Percentiles rank a stretch among this genome's conserved stretches.
These are phyloP conservation scores for Cyberlindnera americana DNA, from an alignment of 805 yeast genomes.

Conservation along the genomic window DNA sequence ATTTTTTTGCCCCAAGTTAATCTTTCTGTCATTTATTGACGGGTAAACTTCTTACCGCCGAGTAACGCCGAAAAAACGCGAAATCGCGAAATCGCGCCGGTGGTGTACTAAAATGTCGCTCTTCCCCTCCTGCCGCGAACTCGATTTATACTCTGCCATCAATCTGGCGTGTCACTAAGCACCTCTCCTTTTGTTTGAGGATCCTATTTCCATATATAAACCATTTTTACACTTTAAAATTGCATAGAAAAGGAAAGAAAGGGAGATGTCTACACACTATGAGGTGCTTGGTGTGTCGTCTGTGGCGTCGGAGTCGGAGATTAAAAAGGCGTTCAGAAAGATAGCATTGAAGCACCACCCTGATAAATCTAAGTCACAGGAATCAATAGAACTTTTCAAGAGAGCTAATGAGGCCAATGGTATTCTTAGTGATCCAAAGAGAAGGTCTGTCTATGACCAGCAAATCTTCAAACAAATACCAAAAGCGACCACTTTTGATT, in stretches of 20 bases:
- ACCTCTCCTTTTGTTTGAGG: too few species aligned
- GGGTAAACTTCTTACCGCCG: too few species aligned
- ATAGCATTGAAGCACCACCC: constrained; percentile 44
- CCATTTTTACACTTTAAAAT: too few species aligned
- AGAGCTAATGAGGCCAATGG: constrained; percentile 32
- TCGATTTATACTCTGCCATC: not conserved
- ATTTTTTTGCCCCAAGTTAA: too few species aligned
- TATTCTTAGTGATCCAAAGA: constrained; percentile 26
- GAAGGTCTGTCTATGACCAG: constrained; percentile 30
- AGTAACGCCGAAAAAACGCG: too few species aligned
- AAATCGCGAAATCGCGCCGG: too few species aligned
- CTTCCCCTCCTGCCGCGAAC: too few species aligned
- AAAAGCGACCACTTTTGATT: too few species aligned
- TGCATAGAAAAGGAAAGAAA: too few species aligned
- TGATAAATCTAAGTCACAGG: constrained; percentile 32
- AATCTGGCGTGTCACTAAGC: not conserved
- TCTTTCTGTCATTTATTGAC: too few species aligned
- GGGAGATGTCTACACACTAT: constrained; percentile 22
- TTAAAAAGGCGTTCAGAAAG: constrained; percentile 37
- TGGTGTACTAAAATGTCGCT: too few species aligned
- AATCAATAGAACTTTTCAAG: constrained; percentile 30
- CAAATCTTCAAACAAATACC: not conserved
- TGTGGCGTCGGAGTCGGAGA: constrained; percentile 25
- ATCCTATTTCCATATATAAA: too few species aligned
- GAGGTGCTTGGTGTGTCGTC: constrained; percentile 27